phyloP scores from a whole-genome alignment of 345 rosid genomes.

The Jatropha curcas region DNA sequence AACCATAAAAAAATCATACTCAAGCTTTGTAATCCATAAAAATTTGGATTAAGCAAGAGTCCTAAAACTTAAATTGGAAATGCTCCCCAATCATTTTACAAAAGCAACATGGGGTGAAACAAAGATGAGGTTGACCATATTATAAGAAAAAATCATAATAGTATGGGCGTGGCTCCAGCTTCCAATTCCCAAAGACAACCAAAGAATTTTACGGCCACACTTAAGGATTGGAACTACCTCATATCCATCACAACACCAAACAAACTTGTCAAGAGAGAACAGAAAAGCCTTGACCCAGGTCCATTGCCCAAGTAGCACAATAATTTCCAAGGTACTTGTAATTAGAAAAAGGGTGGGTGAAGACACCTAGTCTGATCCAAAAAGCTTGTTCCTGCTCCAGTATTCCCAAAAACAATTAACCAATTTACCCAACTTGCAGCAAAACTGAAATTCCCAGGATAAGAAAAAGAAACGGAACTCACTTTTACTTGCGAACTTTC shows the following conservation, averaged over 20 bases:
- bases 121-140: not conserved
- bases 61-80: not conserved
- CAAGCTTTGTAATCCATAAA: not conserved
- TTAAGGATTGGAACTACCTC: not conserved
- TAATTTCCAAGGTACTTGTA: constrained; percentile 88
- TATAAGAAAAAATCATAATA: not conserved
- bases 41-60: not conserved
- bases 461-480: not conserved
- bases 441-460: not conserved
- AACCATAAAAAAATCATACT: constrained; percentile 1
- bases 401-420: constrained; percentile 12
- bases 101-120: not conserved
- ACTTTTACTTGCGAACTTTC: constrained; percentile 98
- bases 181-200: too few species aligned
- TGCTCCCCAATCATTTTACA: not conserved
- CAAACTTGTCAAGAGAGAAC: not conserved
- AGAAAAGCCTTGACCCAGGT: constrained; percentile 66
- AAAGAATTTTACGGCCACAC: not conserved
- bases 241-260: not conserved
- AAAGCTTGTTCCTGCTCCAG: constrained; percentile 90
- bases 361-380: constrained; percentile 94
- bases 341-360: constrained; percentile 85
- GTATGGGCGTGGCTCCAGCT: not conserved
- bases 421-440: constrained; percentile 8
- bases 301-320: constrained; percentile 98